phyloP scores from a whole-genome alignment of 305 asterid species.

The Andrographis paniculata region DNA sequence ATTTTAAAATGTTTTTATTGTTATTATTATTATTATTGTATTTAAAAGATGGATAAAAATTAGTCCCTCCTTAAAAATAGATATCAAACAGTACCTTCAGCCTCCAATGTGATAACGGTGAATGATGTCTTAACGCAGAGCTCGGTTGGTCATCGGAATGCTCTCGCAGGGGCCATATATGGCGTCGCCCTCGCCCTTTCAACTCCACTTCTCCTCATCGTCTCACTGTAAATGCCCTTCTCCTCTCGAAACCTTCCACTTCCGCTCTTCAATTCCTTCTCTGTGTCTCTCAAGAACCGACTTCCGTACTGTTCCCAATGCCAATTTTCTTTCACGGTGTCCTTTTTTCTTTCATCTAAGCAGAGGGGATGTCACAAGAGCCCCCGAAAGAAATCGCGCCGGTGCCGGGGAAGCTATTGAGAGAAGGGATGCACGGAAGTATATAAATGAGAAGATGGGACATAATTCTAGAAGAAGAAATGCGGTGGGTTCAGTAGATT shows the following conservation, averaged over 20 bases:
- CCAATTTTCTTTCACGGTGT: conserved; percentile 29
- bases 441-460: conserved; percentile 32
- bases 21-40: too few species aligned
- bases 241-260: conserved; percentile 30
- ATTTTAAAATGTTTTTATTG: too few species aligned
- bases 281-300: conserved; percentile 22
- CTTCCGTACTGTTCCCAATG: conserved; percentile 11
- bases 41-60: too few species aligned
- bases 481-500: conserved; percentile 20
- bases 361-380: conserved; percentile 16
- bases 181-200: too few species aligned
- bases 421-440: conserved; percentile 34
- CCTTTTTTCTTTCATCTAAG: conserved; percentile 24
- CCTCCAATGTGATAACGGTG: too few species aligned
- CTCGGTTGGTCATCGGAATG: too few species aligned
- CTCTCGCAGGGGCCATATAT: too few species aligned
- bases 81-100: too few species aligned
- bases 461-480: conserved; percentile 22
- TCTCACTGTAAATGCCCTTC: conserved; percentile 34
- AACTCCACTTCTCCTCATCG: conserved; percentile 39
- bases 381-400: conserved; percentile 14
- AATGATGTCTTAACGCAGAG: too few species aligned
- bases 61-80: too few species aligned
- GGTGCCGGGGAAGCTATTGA: conserved; percentile 25
- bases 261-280: conserved; percentile 18